A percentile compares a stretch with the other conserved stretches of the same genome.
phyloP scores from a whole-genome alignment of 768 basidiomycete genomes.

The Rubroboletus satanas region DNA sequence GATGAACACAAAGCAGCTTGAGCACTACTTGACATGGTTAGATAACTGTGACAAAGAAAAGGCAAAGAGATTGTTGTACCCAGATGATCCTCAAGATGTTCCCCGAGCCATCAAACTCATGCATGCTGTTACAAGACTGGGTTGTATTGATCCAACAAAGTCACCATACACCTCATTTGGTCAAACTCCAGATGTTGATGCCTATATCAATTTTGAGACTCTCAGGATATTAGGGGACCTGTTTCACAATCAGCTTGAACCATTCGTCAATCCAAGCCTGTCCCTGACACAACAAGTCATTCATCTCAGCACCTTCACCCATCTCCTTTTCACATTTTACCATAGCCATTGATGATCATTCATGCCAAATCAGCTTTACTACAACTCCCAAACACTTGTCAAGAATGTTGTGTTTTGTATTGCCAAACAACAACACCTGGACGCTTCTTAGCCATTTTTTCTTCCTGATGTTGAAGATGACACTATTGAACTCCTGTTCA shows the following conservation, averaged over 20 bases:
- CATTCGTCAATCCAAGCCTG: not conserved
- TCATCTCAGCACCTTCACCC: too few relatives aligned
- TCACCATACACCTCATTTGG: not conserved
- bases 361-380: too few relatives aligned
- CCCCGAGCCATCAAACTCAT: not conserved
- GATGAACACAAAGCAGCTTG: not conserved
- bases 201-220: not conserved
- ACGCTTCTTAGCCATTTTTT: too few relatives aligned
- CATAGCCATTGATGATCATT: too few relatives aligned
- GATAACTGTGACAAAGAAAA: not conserved
- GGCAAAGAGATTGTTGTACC: not conserved
- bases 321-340: too few relatives aligned
- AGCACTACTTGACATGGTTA: not conserved
- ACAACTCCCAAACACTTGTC: too few relatives aligned
- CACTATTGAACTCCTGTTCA: too few relatives aligned
- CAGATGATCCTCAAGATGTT: too few relatives aligned
- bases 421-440: too few relatives aligned
- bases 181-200: not conserved
- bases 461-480: too few relatives aligned
- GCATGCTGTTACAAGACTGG: not conserved
- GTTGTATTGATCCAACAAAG: not conserved
- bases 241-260: not conserved
- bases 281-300: too few relatives aligned
- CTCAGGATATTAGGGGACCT: not conserved
- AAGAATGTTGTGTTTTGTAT: too few relatives aligned